Evolutionary conservation across 1,139 yeast genomes (phyloP).

Genomic region (Meyerozyma carpophila): DNA sequence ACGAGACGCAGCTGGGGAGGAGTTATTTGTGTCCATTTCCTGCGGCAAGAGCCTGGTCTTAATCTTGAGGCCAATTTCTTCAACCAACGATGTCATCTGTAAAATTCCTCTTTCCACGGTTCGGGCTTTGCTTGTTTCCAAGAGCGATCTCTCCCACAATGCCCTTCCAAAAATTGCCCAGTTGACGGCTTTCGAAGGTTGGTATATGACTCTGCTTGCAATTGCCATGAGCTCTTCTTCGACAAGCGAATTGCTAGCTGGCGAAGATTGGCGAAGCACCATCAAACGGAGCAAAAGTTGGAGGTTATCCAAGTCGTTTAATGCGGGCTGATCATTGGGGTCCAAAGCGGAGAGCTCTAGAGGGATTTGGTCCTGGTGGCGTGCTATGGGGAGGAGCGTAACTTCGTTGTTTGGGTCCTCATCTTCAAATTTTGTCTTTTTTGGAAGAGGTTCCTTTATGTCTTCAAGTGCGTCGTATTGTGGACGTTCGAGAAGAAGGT

Average conservation of each 20-base stretch:
- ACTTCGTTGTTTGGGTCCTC: slow-evolving; percentile 24
- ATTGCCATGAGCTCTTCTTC: slow-evolving; percentile 80
- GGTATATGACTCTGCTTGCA: slow-evolving; percentile 62
- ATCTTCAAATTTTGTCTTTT: slow-evolving; percentile 40
- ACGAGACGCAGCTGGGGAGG: slow-evolving; percentile 43
- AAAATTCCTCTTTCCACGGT: slow-evolving; percentile 92
- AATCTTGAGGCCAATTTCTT: slow-evolving; percentile 75
- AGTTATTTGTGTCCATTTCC: slow-evolving; percentile 23
- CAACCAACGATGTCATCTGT: slow-evolving; percentile 89
- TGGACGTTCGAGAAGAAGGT: slow-evolving; percentile 73
- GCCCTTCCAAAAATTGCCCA: slow-evolving; percentile 83
- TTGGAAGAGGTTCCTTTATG: slow-evolving; percentile 25
- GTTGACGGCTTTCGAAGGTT: slow-evolving; percentile 42
- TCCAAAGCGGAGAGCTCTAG: slow-evolving; percentile 50
- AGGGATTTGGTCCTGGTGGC: slow-evolving; percentile 62
- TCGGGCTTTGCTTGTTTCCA: slow-evolving; percentile 76
- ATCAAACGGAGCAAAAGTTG: slow-evolving; percentile 68
- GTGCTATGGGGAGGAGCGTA: slow-evolving; percentile 54
- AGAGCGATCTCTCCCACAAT: slow-evolving; percentile 81
- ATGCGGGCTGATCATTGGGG: slow-evolving; percentile 76
- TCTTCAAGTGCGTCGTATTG: slow-evolving; percentile 57
- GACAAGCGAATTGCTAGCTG: slow-evolving; percentile 62
- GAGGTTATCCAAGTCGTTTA: slow-evolving; percentile 65
- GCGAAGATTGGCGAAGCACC: slow-evolving; percentile 64
- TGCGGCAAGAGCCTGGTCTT: slow-evolving; percentile 57